Evolutionary conservation across 306 rosid genomes (phyloP).

Genomic region (Canavalia gladiata): DNA sequence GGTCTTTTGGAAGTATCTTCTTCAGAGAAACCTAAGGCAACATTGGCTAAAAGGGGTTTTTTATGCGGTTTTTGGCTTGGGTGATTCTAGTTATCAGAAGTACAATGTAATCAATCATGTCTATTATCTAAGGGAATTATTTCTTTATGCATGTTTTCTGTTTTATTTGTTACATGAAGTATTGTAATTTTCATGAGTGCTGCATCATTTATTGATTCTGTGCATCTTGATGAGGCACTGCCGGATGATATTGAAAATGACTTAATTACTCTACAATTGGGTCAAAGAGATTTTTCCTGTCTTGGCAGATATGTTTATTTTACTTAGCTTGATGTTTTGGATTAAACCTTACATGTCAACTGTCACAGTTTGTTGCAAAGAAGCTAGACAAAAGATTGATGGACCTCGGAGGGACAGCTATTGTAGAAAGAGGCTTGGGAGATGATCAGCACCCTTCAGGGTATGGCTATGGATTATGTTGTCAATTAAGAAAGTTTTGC

Average conservation of each 20-base stretch:
- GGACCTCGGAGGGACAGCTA: conserved; percentile 81
- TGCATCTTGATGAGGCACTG: conserved; percentile 5
- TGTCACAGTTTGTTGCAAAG: conserved; percentile 90
- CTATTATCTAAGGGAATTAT: neutral
- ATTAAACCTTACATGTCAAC: neutral
- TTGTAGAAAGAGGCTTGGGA: conserved; percentile 85
- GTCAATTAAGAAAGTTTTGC: conserved; percentile 26
- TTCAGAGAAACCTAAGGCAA: conserved; percentile 75
- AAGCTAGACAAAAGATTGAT: conserved; percentile 90
- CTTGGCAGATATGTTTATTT: conserved; percentile 31
- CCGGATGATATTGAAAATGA: neutral
- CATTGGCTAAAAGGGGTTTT: conserved; percentile 79
- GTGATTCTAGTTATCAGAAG: conserved; percentile 93
- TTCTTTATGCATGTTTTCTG: conserved; percentile 29
- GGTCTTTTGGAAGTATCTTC: conserved; percentile 90
- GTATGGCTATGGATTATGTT: conserved; percentile 54
- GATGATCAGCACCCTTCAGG: conserved; percentile 98
- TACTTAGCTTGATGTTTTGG: conserved; percentile 39
- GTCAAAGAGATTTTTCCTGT: neutral
- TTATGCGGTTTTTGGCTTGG: conserved; percentile 90
- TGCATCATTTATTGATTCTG: neutral
- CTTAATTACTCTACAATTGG: neutral
- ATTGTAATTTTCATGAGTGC: neutral
- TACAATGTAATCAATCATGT: conserved; percentile 70
- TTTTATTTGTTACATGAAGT: conserved; percentile 20